These are phyloP conservation scores for Trapa incisa DNA, from an alignment of 345 rosid genomes.

Conservation along the genomic window DNA sequence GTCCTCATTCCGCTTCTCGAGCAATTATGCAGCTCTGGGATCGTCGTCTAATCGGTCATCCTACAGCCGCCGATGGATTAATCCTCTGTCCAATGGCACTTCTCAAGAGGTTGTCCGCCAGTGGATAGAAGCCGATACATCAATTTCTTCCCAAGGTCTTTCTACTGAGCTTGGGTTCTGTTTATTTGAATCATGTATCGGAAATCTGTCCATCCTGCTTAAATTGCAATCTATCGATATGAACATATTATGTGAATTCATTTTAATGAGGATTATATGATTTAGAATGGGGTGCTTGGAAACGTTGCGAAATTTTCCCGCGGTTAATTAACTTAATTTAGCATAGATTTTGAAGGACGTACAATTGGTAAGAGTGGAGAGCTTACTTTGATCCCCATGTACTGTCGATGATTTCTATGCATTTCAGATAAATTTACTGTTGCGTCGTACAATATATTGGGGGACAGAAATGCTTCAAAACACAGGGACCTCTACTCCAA, in stretches of 20 bases:
- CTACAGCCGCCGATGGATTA: conserved; percentile 28
- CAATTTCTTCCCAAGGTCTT: conserved; percentile 34
- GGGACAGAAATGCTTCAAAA: conserved; percentile 46
- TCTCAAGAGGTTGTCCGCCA: conserved; percentile 37
- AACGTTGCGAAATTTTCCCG: not conserved
- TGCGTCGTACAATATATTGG: conserved; percentile 70
- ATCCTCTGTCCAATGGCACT: conserved; percentile 20
- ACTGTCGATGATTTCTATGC: not conserved
- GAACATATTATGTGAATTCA: not conserved
- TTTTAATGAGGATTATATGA: not conserved
- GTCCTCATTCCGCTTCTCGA: conserved; percentile 16
- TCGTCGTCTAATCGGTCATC: conserved; percentile 23
- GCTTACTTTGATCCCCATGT: not conserved
- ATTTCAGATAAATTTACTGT: conserved; percentile 44
- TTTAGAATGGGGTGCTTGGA: not conserved
- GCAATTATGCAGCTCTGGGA: conserved; percentile 11
- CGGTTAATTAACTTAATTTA: not conserved
- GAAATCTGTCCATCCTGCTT: not conserved
- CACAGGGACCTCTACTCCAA: conserved; percentile 54
- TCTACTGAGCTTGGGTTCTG: not conserved
- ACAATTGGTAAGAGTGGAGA: not conserved
- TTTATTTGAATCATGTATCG: not conserved
- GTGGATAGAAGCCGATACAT: conserved; percentile 49
- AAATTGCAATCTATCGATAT: not conserved
- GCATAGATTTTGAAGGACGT: not conserved